Percentiles rank a stretch among this genome's conserved stretches.
These are phyloP conservation scores for Aureococcus anophagefferens DNA, from an alignment of 108 stramenopile genomes.

Conservation along the genomic window DNA sequence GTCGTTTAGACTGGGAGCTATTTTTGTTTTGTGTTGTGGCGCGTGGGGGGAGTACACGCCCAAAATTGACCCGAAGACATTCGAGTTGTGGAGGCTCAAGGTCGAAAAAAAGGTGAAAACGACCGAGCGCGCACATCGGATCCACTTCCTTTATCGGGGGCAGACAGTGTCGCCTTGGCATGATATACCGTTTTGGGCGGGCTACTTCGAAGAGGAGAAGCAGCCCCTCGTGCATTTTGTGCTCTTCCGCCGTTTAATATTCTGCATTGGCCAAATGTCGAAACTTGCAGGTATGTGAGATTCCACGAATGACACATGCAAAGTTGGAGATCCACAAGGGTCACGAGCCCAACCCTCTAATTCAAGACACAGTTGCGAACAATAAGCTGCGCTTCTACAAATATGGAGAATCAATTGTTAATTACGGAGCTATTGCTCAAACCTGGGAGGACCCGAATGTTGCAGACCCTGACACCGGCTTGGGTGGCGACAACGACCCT, in stretches of 20 bases:
- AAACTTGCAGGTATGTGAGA: constrained; percentile 48
- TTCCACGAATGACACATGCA: constrained; percentile 38
- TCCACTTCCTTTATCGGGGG: too few species aligned
- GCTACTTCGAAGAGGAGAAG: not conserved
- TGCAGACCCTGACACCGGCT: constrained; percentile 30
- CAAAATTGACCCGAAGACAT: too few species aligned
- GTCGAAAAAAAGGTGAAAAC: too few species aligned
- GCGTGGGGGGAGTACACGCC: too few species aligned
- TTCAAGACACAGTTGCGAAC: constrained; percentile 40
- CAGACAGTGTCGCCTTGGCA: too few species aligned
- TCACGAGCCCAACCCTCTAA: constrained; percentile 40
- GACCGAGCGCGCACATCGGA: too few species aligned
- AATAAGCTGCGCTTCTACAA: constrained; percentile 31
- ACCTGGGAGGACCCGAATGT: constrained; percentile 54
- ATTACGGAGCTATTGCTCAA: constrained; percentile 52
- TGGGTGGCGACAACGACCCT: constrained; percentile 50
- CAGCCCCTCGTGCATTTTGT: constrained; percentile 9
- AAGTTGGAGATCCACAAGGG: constrained; percentile 43
- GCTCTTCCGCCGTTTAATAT: too few species aligned
- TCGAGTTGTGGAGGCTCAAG: too few species aligned
- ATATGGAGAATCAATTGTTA: constrained; percentile 32
- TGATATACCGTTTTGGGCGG: constrained; percentile 11
- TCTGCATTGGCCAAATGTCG: too few species aligned
- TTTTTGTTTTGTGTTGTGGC: too few species aligned
- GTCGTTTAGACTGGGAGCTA: too few species aligned